Evolutionary conservation across 352 stramenopile species (phyloP), one percentile per base, ranked within the genome.

Genomic region (Pythium vanterpoolii): DNA sequence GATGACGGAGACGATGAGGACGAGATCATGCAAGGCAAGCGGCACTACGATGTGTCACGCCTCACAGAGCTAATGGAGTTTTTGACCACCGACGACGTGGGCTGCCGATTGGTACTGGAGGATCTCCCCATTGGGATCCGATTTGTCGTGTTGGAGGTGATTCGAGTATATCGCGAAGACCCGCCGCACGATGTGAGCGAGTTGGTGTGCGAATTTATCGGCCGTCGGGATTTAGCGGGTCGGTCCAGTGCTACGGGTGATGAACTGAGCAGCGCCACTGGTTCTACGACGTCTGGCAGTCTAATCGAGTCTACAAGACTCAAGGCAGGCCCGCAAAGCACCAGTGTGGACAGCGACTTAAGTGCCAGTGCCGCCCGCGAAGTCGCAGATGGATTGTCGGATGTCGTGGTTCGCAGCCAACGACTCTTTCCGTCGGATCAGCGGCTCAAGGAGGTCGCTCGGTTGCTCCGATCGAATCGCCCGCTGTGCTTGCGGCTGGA

Each of bases 381-480:
- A 62, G 69, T 70, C 34, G n/a, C 70, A 21, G 83, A 95, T 56
- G 83, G 86, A n/a, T 64, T 95, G 4, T 71, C 84, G 28, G 72
- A 87, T 26, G 67, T 90, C 30, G 68, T 90, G 23, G 40, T 38
- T 53, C 51, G 45, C 9, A 88, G 76, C 26, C 83, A 89, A 28
- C 74, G 66, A 0, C 64, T 93, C 1, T 94, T 93, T 46, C 82
- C 82, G 21, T 24, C 24, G 0, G 83, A 95, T 28, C 86, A 90
- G 54, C 74, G 86, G 39, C 74, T 91, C 47, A 95, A 94, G 36
- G 84, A 95, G 60, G 86, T 92, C 13, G 80, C 79, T 11, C 82
- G 86, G 3, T 50, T 95, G n/a, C 50, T 95, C 33, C 82, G 86
- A 18, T 93, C 86, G 5, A 92, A 70, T 44, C 78, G 79, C 0